Evolutionary conservation across 2,329 filamentous ascomycete species (phyloP).

Genomic region (Pseudodiploospora longispora): DNA sequence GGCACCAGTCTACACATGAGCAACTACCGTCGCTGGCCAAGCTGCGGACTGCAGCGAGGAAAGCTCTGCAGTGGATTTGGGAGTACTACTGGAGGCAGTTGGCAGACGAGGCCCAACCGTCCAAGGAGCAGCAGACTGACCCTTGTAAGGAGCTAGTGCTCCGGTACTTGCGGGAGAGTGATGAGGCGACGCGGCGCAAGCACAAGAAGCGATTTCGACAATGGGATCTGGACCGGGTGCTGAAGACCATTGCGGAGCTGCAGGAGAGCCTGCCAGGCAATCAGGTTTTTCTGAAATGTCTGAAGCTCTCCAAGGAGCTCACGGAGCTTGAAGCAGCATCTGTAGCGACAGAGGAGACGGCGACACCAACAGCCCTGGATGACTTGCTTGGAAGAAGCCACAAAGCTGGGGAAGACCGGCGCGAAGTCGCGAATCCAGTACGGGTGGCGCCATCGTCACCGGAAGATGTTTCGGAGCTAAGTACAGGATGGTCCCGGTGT

Average conservation of each 20-base stretch:
- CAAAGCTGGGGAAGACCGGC: too few relatives aligned
- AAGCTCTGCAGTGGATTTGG: constrained; percentile 80
- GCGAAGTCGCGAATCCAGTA: neutral
- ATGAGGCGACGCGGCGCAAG: constrained; percentile 16
- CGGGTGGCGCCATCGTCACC: neutral
- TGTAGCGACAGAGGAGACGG: constrained; percentile 10
- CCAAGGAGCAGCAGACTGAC: constrained; percentile 8
- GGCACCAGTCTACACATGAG: constrained; percentile 86
- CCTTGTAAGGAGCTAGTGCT: constrained; percentile 29
- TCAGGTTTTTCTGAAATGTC: constrained; percentile 33
- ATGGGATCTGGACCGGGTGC: constrained; percentile 29
- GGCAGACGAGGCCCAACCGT: constrained; percentile 14
- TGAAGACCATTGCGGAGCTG: constrained; percentile 31
- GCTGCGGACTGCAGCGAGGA: constrained; percentile 59
- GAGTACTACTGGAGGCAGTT: constrained; percentile 71
- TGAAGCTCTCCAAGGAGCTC: constrained; percentile 36
- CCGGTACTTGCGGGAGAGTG: constrained; percentile 29
- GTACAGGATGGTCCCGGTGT: constrained; percentile 39
- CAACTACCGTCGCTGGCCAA: constrained; percentile 70
- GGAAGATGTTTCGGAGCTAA: constrained; percentile 9
- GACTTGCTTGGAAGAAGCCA: too few relatives aligned
- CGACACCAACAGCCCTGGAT: constrained; percentile 5
- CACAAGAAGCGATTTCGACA: constrained; percentile 22
- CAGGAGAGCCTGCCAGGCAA: constrained; percentile 33
- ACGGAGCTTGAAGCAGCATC: constrained; percentile 9